Evolutionary conservation across 495 filamentous ascomycete genomes (phyloP).

Genomic region (Xylaria acuta): DNA sequence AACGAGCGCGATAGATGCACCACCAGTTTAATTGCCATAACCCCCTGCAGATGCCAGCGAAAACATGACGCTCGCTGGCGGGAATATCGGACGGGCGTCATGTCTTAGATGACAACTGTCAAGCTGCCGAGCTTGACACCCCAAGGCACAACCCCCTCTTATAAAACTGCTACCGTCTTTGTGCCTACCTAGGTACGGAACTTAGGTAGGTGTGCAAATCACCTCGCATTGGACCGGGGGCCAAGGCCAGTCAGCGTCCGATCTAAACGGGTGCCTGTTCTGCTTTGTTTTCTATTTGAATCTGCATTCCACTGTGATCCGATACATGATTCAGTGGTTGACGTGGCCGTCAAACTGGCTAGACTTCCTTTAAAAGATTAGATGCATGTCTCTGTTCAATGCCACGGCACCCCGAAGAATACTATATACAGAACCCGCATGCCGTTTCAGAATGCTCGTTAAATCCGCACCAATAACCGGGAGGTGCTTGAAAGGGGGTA

Average conservation of each 20-base stretch:
- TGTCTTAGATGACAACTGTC: slow-evolving; percentile 10
- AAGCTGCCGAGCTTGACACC: slow-evolving; percentile 4
- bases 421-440: not conserved
- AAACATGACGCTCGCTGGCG: not conserved
- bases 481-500: not conserved
- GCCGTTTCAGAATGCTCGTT: not conserved
- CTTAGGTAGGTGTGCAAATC: slow-evolving; percentile 7
- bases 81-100: not conserved
- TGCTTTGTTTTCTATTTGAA: not conserved
- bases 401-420: not conserved
- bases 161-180: slow-evolving; percentile 3
- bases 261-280: not conserved
- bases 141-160: not conserved
- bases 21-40: not conserved
- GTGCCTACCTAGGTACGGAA: not conserved
- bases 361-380: not conserved
- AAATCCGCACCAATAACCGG: not conserved
- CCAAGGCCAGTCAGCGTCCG: not conserved
- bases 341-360: slow-evolving; percentile 18
- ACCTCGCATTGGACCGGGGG: slow-evolving; percentile 8
- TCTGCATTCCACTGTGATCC: not conserved
- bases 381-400: not conserved
- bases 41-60: slow-evolving; percentile 10
- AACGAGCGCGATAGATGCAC: not conserved
- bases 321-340: not conserved